Percentiles rank a stretch among this genome's conserved stretches.
These are phyloP conservation scores for Microbotryum violaceum DNA, from an alignment of 1,284 basidiomycete genomes.

Conservation along the genomic window DNA sequence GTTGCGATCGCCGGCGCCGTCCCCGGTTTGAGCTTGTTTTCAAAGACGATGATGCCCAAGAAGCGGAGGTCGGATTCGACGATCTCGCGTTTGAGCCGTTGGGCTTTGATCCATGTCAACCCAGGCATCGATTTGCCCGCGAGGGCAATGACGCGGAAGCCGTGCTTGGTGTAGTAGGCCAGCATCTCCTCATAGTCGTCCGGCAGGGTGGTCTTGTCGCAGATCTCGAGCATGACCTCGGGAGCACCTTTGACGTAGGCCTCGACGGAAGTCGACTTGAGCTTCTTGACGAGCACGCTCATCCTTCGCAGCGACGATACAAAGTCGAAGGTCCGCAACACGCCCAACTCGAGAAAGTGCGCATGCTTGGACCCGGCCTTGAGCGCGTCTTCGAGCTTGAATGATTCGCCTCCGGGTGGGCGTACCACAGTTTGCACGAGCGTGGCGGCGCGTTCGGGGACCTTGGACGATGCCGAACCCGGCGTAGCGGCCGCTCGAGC, in stretches of 20 bases:
- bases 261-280: constrained; percentile 92
- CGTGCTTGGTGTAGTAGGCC: constrained; percentile 93
- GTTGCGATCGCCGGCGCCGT: constrained; percentile 87
- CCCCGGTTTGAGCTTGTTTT: constrained; percentile 94
- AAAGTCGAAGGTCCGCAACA: constrained; percentile 95
- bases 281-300: constrained; percentile 94
- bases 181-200: constrained; percentile 94
- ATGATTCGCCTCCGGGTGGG: constrained; percentile 82
- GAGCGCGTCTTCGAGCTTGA: constrained; percentile 85
- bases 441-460: constrained; percentile 68
- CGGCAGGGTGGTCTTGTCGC: constrained; percentile 80
- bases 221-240: constrained; percentile 95
- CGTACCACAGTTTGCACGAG: constrained; percentile 95
- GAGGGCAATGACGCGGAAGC: constrained; percentile 96
- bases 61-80: constrained; percentile 87
- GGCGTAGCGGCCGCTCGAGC: constrained; percentile 19
- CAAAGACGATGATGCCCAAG: constrained; percentile 93
- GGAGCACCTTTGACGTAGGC: constrained; percentile 98
- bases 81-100: constrained; percentile 94
- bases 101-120: constrained; percentile 94
- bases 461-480: constrained; percentile 42
- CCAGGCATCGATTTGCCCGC: constrained; percentile 93
- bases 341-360: constrained; percentile 91
- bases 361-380: constrained; percentile 76
- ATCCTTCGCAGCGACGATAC: constrained; percentile 86